Evolutionary conservation across 176 grass and related monocot genomes (phyloP).

Genomic region (Eleusine indica): DNA sequence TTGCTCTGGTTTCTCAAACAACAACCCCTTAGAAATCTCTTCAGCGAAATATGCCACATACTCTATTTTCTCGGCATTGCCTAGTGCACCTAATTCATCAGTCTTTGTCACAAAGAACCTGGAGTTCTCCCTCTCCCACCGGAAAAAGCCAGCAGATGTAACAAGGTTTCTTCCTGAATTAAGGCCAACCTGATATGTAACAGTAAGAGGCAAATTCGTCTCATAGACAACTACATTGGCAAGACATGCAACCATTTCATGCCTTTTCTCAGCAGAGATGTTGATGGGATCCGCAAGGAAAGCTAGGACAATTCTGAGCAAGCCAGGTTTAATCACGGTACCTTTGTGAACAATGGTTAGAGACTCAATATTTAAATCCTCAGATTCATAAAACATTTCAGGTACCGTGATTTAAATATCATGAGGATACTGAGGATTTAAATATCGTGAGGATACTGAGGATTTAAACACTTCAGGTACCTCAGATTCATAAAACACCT

Average conservation of each 20-base stretch:
- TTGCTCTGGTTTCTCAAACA: slow-evolving; percentile 48
- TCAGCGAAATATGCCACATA: slow-evolving; percentile 45
- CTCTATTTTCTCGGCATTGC: slow-evolving; percentile 30
- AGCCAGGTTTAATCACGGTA: slow-evolving; percentile 12
- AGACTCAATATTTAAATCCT: background rate
- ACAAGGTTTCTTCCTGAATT: slow-evolving; percentile 24
- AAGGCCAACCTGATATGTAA: slow-evolving; percentile 34
- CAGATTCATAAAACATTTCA: slow-evolving; percentile 7
- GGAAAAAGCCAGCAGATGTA: slow-evolving; percentile 31
- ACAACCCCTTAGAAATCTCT: slow-evolving; percentile 56
- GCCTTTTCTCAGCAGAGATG: slow-evolving; percentile 37
- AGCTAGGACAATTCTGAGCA: slow-evolving; percentile 22
- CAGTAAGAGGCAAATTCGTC: slow-evolving; percentile 26
- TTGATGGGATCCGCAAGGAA: slow-evolving; percentile 15
- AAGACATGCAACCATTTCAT: slow-evolving; percentile 37
- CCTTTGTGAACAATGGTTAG: background rate
- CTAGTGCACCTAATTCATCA: background rate
- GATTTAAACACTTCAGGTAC: no score
- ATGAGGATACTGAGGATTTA: no score
- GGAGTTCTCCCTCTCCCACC: slow-evolving; percentile 56
- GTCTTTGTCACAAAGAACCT: slow-evolving; percentile 36
- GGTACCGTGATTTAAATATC: no score
- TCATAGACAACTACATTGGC: slow-evolving; percentile 5
- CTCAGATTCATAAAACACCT: no score
- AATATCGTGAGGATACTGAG: no score